Evolutionary conservation across 805 yeast genomes (phyloP), one percentile per base, ranked within the genome.

Genomic region (Ogataea trehaloabstinens): DNA sequence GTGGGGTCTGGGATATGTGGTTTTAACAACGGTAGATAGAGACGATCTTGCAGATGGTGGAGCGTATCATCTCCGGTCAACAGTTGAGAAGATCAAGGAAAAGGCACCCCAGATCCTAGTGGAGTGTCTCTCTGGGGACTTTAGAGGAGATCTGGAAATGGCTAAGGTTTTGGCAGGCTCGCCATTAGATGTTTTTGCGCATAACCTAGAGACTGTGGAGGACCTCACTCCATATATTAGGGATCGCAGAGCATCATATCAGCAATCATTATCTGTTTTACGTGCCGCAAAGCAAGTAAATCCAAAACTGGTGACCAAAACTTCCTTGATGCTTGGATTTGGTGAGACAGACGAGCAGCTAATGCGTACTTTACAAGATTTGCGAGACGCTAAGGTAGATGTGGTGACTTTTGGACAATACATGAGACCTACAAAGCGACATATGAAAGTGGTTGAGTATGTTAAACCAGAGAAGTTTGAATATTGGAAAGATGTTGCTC

Each of bases 1-100:
- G 64, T 93, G 99, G 99, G 98, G 98, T 0, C 74, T 93, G 48
- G 99, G 99, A 19, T 93, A 93, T 60, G 97, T 93, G 7, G 99
- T 93, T 16, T 70, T 93, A 47, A 93, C 99, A 13, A 90, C 99
- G 1, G 99, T 93, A 15, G 99, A 93, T 62, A 77, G 99, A 66
- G 99, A 93, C 62, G 99, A 93, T 63, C 71, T 93, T 51, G 52
- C 73, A 0, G 99, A 93, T 57, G 97, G 98, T 43, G 99, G 99
- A 30, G 82, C 97, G 3, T 70, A 78, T 44, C 99, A 93, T 64
- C 76, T 93, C 55, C 84, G 95, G 0, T 84, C 85, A 55, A 91
- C 99, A 0, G 96, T 93, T 11, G 66, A 64, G 51, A 78, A 76
- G 55, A 91, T 93, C 52, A 93, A 93, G 60, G 70, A 73, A 46